Conservation (phyloP, 148 eudicot species). For the Chenopodium quinoa region DNA sequence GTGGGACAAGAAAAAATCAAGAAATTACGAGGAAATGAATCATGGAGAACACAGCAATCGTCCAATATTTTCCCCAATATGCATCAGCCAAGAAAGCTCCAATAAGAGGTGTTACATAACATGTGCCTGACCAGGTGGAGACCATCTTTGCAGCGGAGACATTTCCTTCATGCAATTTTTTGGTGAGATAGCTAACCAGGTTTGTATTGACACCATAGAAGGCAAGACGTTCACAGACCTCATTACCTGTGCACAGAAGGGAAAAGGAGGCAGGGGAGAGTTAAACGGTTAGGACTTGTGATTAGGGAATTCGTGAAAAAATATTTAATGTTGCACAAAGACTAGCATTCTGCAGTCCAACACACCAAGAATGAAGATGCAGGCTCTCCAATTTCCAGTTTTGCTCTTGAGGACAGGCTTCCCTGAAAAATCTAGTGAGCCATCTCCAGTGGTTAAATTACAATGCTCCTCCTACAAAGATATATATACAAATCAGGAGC, state of each 20-base stretch:
- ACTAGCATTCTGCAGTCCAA: constrained; percentile 31
- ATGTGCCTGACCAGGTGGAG: constrained; percentile 39
- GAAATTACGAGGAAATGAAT: constrained; percentile 30
- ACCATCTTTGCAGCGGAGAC: constrained; percentile 32
- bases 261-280: background rate
- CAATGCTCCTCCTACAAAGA: constrained; percentile 12
- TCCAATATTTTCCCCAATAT: constrained; percentile 41
- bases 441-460: constrained; percentile 51
- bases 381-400: constrained; percentile 79
- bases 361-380: constrained; percentile 67
- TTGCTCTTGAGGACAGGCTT: constrained; percentile 56
- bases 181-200: constrained; percentile 30
- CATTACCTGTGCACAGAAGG: constrained; percentile 33
- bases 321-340: background rate
- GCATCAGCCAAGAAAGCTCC: constrained; percentile 45
- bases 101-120: constrained; percentile 34
- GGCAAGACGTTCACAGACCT: constrained; percentile 38
- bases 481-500: background rate
- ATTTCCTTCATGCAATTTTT: constrained; percentile 28
- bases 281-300: background rate
- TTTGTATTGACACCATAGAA: constrained; percentile 36
- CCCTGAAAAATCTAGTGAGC: constrained; percentile 58
- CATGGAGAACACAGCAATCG: constrained; percentile 36
- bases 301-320: background rate
- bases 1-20: background rate